Evolutionary conservation across 2,329 filamentous ascomycete species (phyloP).

Genomic region (Dactylellina cionopaga): DNA sequence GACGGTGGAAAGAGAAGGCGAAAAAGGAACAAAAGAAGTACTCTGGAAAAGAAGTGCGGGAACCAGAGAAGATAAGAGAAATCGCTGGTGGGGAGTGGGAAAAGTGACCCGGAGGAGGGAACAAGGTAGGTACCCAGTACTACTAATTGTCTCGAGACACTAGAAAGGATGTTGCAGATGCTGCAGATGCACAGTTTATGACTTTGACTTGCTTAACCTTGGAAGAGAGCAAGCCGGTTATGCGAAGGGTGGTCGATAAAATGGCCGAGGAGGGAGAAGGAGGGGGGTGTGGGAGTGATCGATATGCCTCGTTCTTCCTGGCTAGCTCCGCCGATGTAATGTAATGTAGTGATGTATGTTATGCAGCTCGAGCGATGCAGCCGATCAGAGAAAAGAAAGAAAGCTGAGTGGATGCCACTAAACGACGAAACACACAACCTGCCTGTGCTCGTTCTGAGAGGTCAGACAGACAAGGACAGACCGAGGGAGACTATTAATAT

Average conservation of each 20-base stretch:
- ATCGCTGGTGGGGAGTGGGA: not conserved
- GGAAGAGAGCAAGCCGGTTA: too few species aligned
- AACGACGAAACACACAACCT: conserved; percentile 13
- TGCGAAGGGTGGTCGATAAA: too few species aligned
- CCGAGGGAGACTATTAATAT: not conserved
- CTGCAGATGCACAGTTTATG: not conserved
- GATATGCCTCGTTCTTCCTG: conserved; percentile 10
- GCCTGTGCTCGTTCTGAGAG: conserved; percentile 5
- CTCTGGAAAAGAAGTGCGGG: conserved; percentile 26
- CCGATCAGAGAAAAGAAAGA: conserved; percentile 25
- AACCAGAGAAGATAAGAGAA: conserved; percentile 31
- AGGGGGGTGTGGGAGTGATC: conserved; percentile 12
- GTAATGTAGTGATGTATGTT: conserved; percentile 22
- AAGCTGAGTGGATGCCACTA: not conserved
- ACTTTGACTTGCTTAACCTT: too few species aligned
- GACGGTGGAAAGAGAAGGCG: conserved; percentile 6
- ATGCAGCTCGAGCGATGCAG: conserved; percentile 47
- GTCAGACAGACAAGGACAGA: not conserved
- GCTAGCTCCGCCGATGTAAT: too few species aligned
- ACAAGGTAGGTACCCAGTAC: conserved; percentile 35
- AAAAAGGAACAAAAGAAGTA: conserved; percentile 9
- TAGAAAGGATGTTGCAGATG: not conserved
- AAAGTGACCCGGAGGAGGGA: not conserved
- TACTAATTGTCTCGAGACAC: not conserved
- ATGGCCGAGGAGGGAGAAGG: not conserved